Conservation (phyloP, 2,329 filamentous ascomycete species). For the Trichoderma breve region DNA sequence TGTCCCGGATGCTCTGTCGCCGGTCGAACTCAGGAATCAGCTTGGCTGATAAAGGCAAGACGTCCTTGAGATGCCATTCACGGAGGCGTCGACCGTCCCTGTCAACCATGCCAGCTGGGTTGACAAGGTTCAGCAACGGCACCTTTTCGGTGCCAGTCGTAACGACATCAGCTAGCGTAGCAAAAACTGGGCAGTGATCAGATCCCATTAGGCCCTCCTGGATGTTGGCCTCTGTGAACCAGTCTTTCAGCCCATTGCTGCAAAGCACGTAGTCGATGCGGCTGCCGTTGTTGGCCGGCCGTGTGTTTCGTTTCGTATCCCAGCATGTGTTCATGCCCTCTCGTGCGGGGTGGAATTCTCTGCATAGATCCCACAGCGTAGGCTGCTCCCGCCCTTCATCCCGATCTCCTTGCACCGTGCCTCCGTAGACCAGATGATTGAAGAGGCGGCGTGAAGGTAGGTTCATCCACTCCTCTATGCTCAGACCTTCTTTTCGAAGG, state of each 20-base stretch:
- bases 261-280: slow-evolving; percentile 94
- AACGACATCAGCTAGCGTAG: slow-evolving; percentile 65
- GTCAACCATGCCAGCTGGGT: slow-evolving; percentile 68
- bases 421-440: slow-evolving; percentile 79
- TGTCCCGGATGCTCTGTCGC: slow-evolving; percentile 82
- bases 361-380: slow-evolving; percentile 79
- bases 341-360: slow-evolving; percentile 75
- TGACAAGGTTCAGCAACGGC: slow-evolving; percentile 71
- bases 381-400: slow-evolving; percentile 69
- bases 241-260: slow-evolving; percentile 71
- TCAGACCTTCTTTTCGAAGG: slow-evolving; percentile 67
- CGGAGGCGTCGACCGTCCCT: slow-evolving; percentile 61
- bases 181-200: slow-evolving; percentile 94
- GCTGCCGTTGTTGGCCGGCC: slow-evolving; percentile 90
- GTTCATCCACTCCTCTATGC: slow-evolving; percentile 69
- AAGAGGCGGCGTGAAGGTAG: slow-evolving; percentile 72
- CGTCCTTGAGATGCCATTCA: slow-evolving; percentile 64
- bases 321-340: slow-evolving; percentile 95
- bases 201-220: slow-evolving; percentile 93
- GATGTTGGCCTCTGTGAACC: slow-evolving; percentile 80
- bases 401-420: slow-evolving; percentile 62
- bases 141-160: slow-evolving; percentile 46
- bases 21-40: slow-evolving; percentile 86
- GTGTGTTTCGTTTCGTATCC: slow-evolving; percentile 91
- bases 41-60: slow-evolving; percentile 74